Evolutionary conservation across 2,329 filamentous ascomycete genomes (phyloP), one percentile per base, ranked within the genome.

Genomic region (Penicillium palitans): DNA sequence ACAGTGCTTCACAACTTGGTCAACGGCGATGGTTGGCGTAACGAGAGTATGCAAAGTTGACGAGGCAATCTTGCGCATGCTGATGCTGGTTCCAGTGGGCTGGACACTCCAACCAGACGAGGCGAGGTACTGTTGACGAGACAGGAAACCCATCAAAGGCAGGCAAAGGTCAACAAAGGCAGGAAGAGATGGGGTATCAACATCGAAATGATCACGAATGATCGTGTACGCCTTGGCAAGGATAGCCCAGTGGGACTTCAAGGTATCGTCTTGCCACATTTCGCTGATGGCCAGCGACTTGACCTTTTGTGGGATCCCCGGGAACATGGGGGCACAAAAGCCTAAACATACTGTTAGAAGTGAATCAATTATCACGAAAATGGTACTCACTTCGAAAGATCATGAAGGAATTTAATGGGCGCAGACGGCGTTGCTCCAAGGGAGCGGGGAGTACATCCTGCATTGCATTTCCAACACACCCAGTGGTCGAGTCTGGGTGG

Each of bases 201-300:
- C 24, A 51, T 39, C 1, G 48, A 51, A 80, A 45, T 79, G 73
- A 64, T 84, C 82, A 48, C 82, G 79, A 48, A 83, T 74, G 59
- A 78, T 76, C 33, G 82, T 84, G 75, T 83, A 85, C 19, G 82
- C 80, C 66, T 83, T 83, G 48, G 81, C 80, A 57, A 84, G 70
- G 59, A 85, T 72, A 48, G 75, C 75, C 81, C 82, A 84, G 63
- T 82, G 78, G 59, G 77, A 74, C 64, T 81, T 78, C 72, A 79
- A 79, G 47, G 74, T 75, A 61, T 85, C 82, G 37, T 74, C 70
- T 49, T 76, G 70, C 83, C 83, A 85, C 59, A 84, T 73, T 31
- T 70, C 67, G 24, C 75, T 79, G 59, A 85, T 69, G 60, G 79
- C 74, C 15, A 76, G 78, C 41, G 83, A 85, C 54, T 81, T 80